Conservation (phyloP, 495 filamentous ascomycete genomes). For the Antarctomyces pellizariae region DNA sequence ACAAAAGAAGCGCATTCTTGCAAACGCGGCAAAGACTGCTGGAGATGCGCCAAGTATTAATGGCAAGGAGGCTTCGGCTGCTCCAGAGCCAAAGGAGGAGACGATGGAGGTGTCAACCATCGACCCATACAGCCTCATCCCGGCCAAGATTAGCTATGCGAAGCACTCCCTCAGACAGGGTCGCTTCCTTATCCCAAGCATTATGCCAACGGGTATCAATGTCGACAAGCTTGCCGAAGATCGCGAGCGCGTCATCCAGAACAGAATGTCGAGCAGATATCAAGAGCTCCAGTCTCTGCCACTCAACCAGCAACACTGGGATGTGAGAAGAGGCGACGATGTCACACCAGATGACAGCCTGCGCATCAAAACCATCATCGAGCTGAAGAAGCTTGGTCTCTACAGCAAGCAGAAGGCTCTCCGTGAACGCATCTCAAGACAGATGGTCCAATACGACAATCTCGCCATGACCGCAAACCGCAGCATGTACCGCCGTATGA, state of each 20-base stretch:
- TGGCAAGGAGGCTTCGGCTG: conserved; percentile 6
- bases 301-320: conserved; percentile 65
- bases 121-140: conserved; percentile 35
- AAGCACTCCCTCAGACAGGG: conserved; percentile 50
- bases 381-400: conserved; percentile 67
- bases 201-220: conserved; percentile 74
- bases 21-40: conserved; percentile 26
- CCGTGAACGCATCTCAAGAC: conserved; percentile 61
- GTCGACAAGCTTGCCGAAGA: conserved; percentile 63
- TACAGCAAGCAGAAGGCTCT: conserved; percentile 67
- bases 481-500: conserved; percentile 69
- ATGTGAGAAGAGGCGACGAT: conserved; percentile 43
- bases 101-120: conserved; percentile 21
- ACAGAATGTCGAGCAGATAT: conserved; percentile 65
- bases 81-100: conserved; percentile 9
- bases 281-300: conserved; percentile 58
- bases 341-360: conserved; percentile 56
- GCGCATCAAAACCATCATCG: conserved; percentile 76
- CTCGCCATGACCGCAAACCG: conserved; percentile 89
- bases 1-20: conserved; percentile 32
- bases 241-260: conserved; percentile 68
- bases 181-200: conserved; percentile 55
- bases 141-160: conserved; percentile 47
- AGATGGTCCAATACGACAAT: conserved; percentile 84
- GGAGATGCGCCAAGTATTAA: conserved; percentile 21